Base-by-base conservation (phyloP, 1,284 basidiomycete species). In the Trichosporon sp. region DNA sequence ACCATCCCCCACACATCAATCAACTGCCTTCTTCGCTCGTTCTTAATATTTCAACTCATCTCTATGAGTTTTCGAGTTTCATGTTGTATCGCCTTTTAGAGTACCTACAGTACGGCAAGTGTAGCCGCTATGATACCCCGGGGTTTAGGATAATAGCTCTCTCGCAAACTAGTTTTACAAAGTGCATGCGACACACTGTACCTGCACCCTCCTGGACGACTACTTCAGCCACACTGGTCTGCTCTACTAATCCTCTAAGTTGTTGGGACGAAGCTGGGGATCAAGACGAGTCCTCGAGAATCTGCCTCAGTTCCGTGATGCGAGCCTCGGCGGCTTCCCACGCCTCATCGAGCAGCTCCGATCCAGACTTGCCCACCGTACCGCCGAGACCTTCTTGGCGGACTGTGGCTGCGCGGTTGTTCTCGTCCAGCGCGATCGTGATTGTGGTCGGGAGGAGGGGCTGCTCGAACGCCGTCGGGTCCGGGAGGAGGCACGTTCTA, bases 381-480 rank as follows among this genome's bases (percentile, higher is more conserved):
- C 91, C 91, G 2, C 89, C 85, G 69, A 92, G 89, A 2, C 87
- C 86, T 10, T 90, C 86, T 0, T 89, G 88, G 46, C 80, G 67
- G 1, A 84, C 73, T 14, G 79, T 26, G 14, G 89, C 81, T 0
- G 92, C 83, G 1, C 86, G 81, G 2, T 86, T 86, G 1, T 81
- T 75, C 67, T 88, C 87, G 74, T 91, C 89, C 1, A 93, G 74
- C 0, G 91, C 86, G 51, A 94, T 83, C 1, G 89, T 90, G 63
- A 94, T 78, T 0, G 88, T 87, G 0, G 91, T 90, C 26, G 91
- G 89, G 31, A 94, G 86, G 14, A 96, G 86, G 0, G 93, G 92
- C 75, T 94, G 90, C 84, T 98, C 96, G 81, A 97, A 97, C 0
- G 93, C 88, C 0, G 92, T 91, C 0, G 93, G 92, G 82, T 98